Conservation (phyloP, 2,329 filamentous ascomycete species). For the Penicillium sumatraense region DNA sequence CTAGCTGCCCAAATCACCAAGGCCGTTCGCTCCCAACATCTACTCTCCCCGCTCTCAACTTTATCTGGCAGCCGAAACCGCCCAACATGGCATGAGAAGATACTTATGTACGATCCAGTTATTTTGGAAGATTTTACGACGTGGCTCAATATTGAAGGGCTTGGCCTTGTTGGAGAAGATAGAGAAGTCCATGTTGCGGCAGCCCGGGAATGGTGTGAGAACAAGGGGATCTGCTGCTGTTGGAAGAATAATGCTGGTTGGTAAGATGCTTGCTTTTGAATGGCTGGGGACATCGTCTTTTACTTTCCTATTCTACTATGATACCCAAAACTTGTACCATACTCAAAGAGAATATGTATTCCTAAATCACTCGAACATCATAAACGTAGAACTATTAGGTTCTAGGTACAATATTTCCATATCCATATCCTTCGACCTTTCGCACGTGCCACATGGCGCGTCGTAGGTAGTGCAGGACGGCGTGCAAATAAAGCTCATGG, state of each 20-base stretch:
- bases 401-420: background rate
- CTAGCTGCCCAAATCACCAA: constrained; percentile 55
- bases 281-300: background rate
- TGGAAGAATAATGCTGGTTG: constrained; percentile 55
- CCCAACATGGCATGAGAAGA: constrained; percentile 86
- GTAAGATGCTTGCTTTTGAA: background rate
- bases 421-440: no score
- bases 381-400: no score
- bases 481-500: no score
- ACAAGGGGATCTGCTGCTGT: constrained; percentile 81
- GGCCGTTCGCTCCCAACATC: constrained; percentile 51
- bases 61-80: constrained; percentile 43
- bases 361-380: background rate
- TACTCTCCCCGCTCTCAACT: constrained; percentile 13
- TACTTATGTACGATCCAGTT: constrained; percentile 90
- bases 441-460: no score
- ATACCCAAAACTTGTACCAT: constrained; percentile 1
- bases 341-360: background rate
- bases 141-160: constrained; percentile 78
- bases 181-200: constrained; percentile 66
- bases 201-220: constrained; percentile 89
- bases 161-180: constrained; percentile 67
- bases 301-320: background rate
- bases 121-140: constrained; percentile 80
- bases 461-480: no score